phyloP scores from a whole-genome alignment of 306 rosid genomes.

The Hippophae gyantsensis region DNA sequence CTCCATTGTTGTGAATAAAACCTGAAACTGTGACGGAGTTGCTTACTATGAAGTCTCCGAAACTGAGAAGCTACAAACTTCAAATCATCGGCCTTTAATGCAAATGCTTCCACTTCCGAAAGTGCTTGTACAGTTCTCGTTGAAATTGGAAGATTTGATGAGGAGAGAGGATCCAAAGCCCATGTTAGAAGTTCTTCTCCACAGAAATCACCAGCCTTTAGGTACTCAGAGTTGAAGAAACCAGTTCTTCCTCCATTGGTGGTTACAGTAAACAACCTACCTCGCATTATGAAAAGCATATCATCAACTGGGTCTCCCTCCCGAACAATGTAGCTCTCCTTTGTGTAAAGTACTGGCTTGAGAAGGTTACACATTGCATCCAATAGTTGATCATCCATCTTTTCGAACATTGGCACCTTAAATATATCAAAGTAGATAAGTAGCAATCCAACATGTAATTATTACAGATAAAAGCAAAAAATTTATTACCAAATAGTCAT shows the following conservation, averaged over 20 bases:
- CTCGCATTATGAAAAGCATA: constrained; percentile 93
- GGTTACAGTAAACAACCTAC: constrained; percentile 63
- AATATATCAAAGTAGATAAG: constrained; percentile 13
- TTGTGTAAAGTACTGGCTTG: constrained; percentile 75
- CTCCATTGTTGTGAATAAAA: constrained; percentile 92
- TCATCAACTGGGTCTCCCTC: constrained; percentile 95
- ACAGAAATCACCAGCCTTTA: constrained; percentile 92
- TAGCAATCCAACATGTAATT: not conserved
- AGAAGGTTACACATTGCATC: constrained; percentile 85
- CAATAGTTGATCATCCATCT: constrained; percentile 84
- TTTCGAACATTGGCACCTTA: constrained; percentile 88
- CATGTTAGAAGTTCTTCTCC: constrained; percentile 95
- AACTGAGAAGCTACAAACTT: constrained; percentile 80
- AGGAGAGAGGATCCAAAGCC: constrained; percentile 74
- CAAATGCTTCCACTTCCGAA: constrained; percentile 84
- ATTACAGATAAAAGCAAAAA: too few species aligned
- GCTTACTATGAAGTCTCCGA: constrained; percentile 83
- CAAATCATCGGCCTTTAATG: constrained; percentile 74
- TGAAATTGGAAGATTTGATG: constrained; percentile 79
- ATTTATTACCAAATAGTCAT: too few species aligned
- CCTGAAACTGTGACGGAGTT: constrained; percentile 83
- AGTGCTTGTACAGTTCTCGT: constrained; percentile 78
- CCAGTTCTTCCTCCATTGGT: constrained; percentile 96
- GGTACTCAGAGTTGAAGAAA: constrained; percentile 77
- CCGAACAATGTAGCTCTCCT: constrained; percentile 67